Percentiles rank a stretch among this genome's conserved stretches.
Evolutionary conservation across 768 basidiomycete species (phyloP).

Genomic region (Naematelia encephala): DNA sequence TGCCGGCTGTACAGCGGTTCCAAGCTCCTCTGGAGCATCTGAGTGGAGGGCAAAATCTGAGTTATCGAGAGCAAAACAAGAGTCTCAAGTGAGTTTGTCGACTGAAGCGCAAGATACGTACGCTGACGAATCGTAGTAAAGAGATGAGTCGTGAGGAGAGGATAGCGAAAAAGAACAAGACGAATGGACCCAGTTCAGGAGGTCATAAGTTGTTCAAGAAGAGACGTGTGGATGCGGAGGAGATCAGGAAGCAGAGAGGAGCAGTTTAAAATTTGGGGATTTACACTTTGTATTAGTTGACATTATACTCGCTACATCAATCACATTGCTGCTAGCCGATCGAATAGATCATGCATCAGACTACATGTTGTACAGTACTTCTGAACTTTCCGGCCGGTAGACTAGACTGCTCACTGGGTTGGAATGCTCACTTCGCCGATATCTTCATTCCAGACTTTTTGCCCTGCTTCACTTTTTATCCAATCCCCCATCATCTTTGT

Average conservation of each 20-base stretch:
- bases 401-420: not conserved
- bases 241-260: constrained; percentile 11
- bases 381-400: not conserved
- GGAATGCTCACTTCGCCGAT: constrained; percentile 16
- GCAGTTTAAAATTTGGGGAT: not conserved
- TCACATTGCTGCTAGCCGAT: not conserved
- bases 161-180: constrained; percentile 20
- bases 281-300: not conserved
- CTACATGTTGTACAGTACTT: not conserved
- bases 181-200: constrained; percentile 10
- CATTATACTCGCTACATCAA: not conserved
- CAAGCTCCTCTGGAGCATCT: constrained; percentile 47
- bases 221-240: constrained; percentile 20
- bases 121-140: constrained; percentile 11
- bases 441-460: constrained; percentile 19
- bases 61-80: constrained; percentile 50
- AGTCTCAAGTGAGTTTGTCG: constrained; percentile 47
- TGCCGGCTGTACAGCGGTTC: constrained; percentile 42
- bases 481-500: constrained; percentile 22
- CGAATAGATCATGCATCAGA: not conserved
- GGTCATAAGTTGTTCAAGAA: constrained; percentile 30
- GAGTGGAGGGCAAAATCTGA: constrained; percentile 50
- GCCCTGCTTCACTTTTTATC: constrained; percentile 14
- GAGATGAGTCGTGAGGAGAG: constrained; percentile 19
- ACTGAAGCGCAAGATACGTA: not conserved